Conservation (phyloP, 164 flowering plant species). For the Stephania yunnanensis region DNA sequence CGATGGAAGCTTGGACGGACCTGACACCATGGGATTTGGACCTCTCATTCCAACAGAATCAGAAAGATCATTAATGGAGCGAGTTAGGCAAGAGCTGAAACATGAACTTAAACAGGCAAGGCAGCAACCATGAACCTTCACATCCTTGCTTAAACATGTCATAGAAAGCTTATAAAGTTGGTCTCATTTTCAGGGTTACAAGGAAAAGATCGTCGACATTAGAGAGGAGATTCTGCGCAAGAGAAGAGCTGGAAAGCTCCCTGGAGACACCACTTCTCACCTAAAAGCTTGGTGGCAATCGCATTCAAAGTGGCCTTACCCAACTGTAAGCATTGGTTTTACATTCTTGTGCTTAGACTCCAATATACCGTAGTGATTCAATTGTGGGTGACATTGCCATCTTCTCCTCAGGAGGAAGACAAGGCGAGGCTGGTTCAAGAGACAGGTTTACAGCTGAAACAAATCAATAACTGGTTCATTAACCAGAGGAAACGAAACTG, state of each 20-base stretch:
- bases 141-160: background rate
- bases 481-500: constrained; percentile 9
- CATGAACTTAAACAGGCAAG: constrained; percentile 3
- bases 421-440: constrained; percentile 7
- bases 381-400: background rate
- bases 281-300: constrained; percentile 85
- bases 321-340: constrained; percentile 47
- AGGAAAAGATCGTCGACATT: constrained; percentile 70
- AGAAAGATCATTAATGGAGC: constrained; percentile 9
- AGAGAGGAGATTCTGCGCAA: constrained; percentile 76
- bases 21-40: constrained; percentile 73
- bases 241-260: constrained; percentile 80
- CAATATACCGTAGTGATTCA: background rate
- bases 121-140: background rate
- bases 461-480: constrained; percentile 12
- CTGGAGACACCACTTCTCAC: constrained; percentile 77
- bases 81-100: constrained; percentile 2
- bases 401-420: constrained; percentile 10
- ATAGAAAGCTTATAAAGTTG: background rate
- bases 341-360: background rate
- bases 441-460: constrained; percentile 9
- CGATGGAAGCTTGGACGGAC: constrained; percentile 63
- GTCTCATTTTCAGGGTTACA: constrained; percentile 47
- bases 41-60: constrained; percentile 74
- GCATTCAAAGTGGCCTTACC: constrained; percentile 90